Evolutionary conservation across 345 rosid species (phyloP).

Genomic region (Rhizophora apiculata): DNA sequence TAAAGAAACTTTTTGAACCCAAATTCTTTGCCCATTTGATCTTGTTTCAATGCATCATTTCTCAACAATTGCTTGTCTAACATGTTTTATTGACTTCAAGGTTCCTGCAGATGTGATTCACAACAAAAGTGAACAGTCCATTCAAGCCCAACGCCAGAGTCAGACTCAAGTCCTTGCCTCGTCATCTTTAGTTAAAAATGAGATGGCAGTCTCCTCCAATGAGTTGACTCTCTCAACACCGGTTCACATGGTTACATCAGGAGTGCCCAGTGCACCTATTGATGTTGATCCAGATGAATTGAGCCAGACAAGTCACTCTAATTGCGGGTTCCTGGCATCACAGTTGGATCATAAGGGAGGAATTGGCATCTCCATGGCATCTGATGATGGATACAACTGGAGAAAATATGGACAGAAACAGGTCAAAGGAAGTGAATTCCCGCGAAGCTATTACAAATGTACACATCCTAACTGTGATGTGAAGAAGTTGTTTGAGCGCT

Average conservation of each 20-base stretch:
- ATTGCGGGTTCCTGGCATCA: slow-evolving; percentile 35
- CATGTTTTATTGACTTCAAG: slow-evolving; percentile 53
- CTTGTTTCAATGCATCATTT: slow-evolving; percentile 9
- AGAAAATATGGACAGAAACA: slow-evolving; percentile 98
- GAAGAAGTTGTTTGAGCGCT: slow-evolving; percentile 89
- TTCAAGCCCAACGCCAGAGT: slow-evolving; percentile 46
- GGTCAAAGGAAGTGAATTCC: slow-evolving; percentile 98
- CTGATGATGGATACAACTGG: slow-evolving; percentile 99
- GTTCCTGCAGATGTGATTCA: slow-evolving; percentile 65
- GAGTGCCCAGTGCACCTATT: slow-evolving; percentile 33
- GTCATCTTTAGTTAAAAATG: slow-evolving; percentile 45
- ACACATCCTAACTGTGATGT: slow-evolving; percentile 98
- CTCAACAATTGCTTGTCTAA: slow-evolving; percentile 29
- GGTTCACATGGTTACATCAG: slow-evolving; percentile 40
- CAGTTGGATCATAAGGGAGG: slow-evolving; percentile 64
- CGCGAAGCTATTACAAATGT: slow-evolving; percentile 95
- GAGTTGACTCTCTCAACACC: slow-evolving; percentile 62
- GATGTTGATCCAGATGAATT: slow-evolving; percentile 67
- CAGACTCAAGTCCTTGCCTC: slow-evolving; percentile 47
- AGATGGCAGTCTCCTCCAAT: slow-evolving; percentile 64
- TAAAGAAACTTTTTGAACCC: neutral
- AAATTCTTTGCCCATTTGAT: slow-evolving; percentile 5
- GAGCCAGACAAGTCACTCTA: slow-evolving; percentile 42
- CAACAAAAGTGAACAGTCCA: slow-evolving; percentile 48
- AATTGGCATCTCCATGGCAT: slow-evolving; percentile 34